Evolutionary conservation across 331 rosid species (phyloP).

Genomic region (Acacia concinna): DNA sequence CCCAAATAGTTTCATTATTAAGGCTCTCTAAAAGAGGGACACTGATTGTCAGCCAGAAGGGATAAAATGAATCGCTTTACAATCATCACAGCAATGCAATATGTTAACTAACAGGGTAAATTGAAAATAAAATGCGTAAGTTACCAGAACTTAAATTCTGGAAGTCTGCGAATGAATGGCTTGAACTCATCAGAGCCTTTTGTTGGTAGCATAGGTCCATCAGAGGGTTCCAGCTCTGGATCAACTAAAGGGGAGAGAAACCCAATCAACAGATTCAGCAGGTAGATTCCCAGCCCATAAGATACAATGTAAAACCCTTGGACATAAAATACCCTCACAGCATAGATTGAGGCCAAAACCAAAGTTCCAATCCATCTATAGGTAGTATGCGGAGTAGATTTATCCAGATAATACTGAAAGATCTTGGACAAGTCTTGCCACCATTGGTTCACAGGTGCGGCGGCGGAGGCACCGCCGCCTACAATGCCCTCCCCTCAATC

Average conservation of each 20-base stretch:
- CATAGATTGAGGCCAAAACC: constrained; percentile 46
- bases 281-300: constrained; percentile 81
- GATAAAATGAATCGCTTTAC: background rate
- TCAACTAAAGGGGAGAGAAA: constrained; percentile 82
- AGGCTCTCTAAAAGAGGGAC: background rate
- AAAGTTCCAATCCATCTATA: constrained; percentile 69
- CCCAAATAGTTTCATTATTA: background rate
- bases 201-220: constrained; percentile 62
- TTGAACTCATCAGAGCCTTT: constrained; percentile 87
- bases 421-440: constrained; percentile 51
- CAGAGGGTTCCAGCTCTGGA: constrained; percentile 66
- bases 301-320: constrained; percentile 81
- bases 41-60: background rate
- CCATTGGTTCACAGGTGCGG: constrained; percentile 59
- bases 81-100: background rate
- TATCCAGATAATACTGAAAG: constrained; percentile 70
- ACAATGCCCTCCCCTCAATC: constrained; percentile 68
- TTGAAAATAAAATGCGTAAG: background rate
- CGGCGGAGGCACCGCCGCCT: constrained; percentile 45
- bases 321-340: constrained; percentile 53
- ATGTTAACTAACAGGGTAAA: background rate
- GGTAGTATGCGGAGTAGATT: constrained; percentile 58
- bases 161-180: constrained; percentile 88
- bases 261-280: constrained; percentile 82
- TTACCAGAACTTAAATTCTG: constrained; percentile 93